Base-by-base conservation (phyloP, 805 yeast genomes). In the Lipomyces orientalis region DNA sequence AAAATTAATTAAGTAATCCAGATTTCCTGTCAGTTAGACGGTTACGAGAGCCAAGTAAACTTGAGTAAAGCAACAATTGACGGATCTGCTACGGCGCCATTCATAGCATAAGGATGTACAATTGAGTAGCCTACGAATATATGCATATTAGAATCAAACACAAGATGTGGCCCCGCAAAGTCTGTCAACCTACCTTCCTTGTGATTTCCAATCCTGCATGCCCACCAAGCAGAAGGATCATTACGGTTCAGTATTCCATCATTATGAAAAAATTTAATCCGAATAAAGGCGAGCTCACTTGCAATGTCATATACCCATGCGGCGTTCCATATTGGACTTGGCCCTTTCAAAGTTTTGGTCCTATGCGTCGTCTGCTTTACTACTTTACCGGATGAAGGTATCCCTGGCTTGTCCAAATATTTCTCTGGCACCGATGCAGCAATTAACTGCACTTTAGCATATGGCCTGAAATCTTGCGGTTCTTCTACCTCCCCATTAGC, bases 211-310 rank as follows among this genome's bases (percentile, higher is more conserved):
- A 64, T 54, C 49, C 66, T 31, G 14, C 33, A n/a, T 5, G 63
- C 60, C 63, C 63, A 64, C 63, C 66, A 64, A 25, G 61, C 57
- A 22, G 60, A 59, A 6, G 66, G 60, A n/a, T 60, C 62, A 34
- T 64, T 64, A 39, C 54, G 51, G 9, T 56, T 60, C n/a, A 64
- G 52, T 52, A 59, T n/a, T 9, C 66, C 63, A 35, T 59, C 60
- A 46, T 64, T 64, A 52, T 64, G 60, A 25, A 54, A 64, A 6
- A 64, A 49, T 46, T 64, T 64, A 52, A 64, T 8, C 1, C 66
- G 43, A 10, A 64, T 22, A 25, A 64, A 64, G 29, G 66, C 60
- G 29, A 64, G 43, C 19, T 64, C 66, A 34, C 60, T 54, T 14
- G 29, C 5, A 22, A 64, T 49, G n/a, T 51, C 57, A 35, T n/a